Evolutionary conservation across 106 monocot species (phyloP), one percentile per base, ranked within the genome.

Genomic region (Dioscorea dumetorum): DNA sequence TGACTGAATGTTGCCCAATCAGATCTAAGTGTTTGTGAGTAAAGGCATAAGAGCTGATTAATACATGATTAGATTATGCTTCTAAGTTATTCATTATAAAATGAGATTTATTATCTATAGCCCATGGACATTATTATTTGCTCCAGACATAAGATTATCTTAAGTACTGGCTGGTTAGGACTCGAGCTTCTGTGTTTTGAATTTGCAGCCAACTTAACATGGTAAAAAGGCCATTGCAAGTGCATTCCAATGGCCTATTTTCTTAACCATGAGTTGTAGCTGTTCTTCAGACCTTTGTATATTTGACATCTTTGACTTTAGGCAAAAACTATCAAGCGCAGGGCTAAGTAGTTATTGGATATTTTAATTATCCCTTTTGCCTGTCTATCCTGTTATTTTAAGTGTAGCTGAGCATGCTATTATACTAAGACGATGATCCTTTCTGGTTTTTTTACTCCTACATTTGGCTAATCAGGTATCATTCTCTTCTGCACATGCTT

Each of bases 1-100:
- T 57, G 24, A 63, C 63, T 67, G 19, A 20, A 22, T 33, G 4
- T 67, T 62, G 35, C 34, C 16, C 21, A 24, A 77, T 59, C 48
- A 70, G 56, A 64, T 73, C 77, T n/a, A 48, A 67, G 12, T 82
- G 81, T 72, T 58, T 68, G 81, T 82, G 64, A 77, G 81, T 82
- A 67, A 16, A 61, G 21, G 49, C 48, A 12, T 7, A 66, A 49
- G 49, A 54, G 54, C 5, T 19, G 15, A 54, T 54, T 5, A 12
- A 54, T 54, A 5, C 5, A 54, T 18, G 19, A 18, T 12, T 16
- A 18, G 13, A 18, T 54, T 54, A 13, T 15, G 7, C 54, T 54
- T 19, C 15, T 54, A 54, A 54, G 54, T 5, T 54, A 18, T 54
- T 14, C 54, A 54, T 54, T 41, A 41, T 41, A 41, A 6, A 41